A percentile compares a stretch with the other conserved stretches of the same genome.
Evolutionary conservation across 139 green algal genomes (phyloP).

Genomic region (Micractinium conductrix): DNA sequence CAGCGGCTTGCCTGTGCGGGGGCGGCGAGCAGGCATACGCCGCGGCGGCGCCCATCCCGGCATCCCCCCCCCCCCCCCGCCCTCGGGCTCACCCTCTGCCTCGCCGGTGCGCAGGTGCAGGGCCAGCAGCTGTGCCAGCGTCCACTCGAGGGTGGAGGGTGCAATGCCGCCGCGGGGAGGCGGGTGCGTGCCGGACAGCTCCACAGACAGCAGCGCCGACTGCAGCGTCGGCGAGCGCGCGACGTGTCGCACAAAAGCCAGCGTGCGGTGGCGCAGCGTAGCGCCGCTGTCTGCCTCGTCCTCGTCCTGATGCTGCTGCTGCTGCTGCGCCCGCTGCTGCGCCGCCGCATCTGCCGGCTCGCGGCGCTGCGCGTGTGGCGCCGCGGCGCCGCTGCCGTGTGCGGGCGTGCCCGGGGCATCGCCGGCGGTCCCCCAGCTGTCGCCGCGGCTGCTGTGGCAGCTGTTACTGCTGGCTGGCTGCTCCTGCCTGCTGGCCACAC

Average conservation of each 20-base stretch:
- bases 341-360: not conserved
- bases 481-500: too few species aligned
- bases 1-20: not conserved
- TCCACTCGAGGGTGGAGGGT: not conserved
- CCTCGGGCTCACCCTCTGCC: not conserved
- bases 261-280: not conserved
- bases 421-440: not conserved
- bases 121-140: conserved; percentile 2
- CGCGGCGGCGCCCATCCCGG: not conserved
- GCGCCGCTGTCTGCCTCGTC: not conserved
- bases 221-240: not conserved
- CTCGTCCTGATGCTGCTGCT: not conserved
- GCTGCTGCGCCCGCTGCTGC: not conserved
- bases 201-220: conserved; percentile 5
- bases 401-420: not conserved
- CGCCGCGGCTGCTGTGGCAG: not conserved
- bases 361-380: not conserved
- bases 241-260: not conserved
- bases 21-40: not conserved
- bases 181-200: not conserved
- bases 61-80: not conserved
- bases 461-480: not conserved
- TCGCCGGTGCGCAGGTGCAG: not conserved
- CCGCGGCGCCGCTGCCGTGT: not conserved
- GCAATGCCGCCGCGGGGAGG: not conserved